Conservation (phyloP, 768 basidiomycete genomes). For the Pisolithus orientalis region DNA sequence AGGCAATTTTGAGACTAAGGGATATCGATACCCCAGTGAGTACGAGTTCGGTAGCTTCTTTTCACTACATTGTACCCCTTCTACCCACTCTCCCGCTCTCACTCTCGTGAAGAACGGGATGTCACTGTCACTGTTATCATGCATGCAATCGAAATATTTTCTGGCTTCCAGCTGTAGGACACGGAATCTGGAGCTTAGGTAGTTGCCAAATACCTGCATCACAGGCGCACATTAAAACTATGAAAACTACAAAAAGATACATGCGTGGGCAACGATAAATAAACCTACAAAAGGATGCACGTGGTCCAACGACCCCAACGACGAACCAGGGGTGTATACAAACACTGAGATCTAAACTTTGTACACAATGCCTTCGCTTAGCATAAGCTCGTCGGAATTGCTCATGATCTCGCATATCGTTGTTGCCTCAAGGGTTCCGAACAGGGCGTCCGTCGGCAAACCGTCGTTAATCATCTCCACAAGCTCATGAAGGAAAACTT, state of each 20-base stretch:
- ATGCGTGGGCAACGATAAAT: no score
- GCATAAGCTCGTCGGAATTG: constrained; percentile 70
- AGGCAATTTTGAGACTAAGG: constrained; percentile 44
- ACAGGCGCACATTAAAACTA: no score
- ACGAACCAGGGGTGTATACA: not conserved
- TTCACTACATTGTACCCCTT: not conserved
- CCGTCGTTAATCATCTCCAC: constrained; percentile 75
- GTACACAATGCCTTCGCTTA: constrained; percentile 82
- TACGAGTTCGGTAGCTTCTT: not conserved
- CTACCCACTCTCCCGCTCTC: not conserved
- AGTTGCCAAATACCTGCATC: no score
- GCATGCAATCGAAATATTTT: no score
- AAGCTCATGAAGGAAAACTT: constrained; percentile 62
- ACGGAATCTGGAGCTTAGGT: no score
- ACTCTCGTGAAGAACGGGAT: no score
- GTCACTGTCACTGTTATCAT: no score
- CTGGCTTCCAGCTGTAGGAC: no score
- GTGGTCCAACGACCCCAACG: no score
- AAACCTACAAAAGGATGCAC: no score
- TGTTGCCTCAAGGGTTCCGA: constrained; percentile 77
- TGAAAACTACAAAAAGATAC: no score
- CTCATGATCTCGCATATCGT: constrained; percentile 70
- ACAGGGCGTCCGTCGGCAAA: constrained; percentile 58
- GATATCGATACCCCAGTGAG: constrained; percentile 14
- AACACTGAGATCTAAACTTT: constrained; percentile 46